Conservation (phyloP, 2,329 filamentous ascomycete species). For the Bipolaris cookei region DNA sequence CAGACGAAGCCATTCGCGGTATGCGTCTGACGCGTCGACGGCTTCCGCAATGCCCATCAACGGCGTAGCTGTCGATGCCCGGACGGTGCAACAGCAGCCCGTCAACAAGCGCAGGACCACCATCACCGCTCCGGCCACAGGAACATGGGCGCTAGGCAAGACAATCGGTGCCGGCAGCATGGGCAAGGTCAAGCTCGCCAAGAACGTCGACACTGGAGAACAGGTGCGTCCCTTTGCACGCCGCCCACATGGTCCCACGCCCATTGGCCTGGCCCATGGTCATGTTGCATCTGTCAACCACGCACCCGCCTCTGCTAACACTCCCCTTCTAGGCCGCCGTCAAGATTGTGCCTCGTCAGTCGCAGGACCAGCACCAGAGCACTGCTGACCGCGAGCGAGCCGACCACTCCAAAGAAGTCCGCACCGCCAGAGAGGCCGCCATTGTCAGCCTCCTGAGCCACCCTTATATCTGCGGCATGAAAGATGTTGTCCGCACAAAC, state of each 20-base stretch:
- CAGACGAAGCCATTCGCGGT: constrained; percentile 54
- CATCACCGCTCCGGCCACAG: constrained; percentile 81
- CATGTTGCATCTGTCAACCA: not conserved
- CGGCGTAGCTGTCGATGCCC: constrained; percentile 44
- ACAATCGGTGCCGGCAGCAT: constrained; percentile 97
- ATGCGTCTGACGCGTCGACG: constrained; percentile 54
- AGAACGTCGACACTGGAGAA: constrained; percentile 86
- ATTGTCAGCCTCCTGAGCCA: constrained; percentile 95
- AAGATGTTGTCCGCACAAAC: constrained; percentile 92
- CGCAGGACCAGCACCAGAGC: constrained; percentile 79
- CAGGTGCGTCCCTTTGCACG: constrained; percentile 65
- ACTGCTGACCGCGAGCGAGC: constrained; percentile 81
- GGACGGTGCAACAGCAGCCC: constrained; percentile 27
- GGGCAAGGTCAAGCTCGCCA: constrained; percentile 97
- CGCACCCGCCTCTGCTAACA: constrained; percentile 12
- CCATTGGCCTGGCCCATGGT: not conserved
- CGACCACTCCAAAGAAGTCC: constrained; percentile 94
- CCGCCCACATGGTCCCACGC: not conserved
- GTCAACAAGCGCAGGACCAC: constrained; percentile 68
- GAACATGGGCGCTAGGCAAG: constrained; percentile 94
- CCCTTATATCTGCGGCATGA: constrained; percentile 93
- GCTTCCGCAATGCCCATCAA: constrained; percentile 48
- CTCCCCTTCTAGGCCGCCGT: constrained; percentile 74
- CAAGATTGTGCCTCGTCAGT: constrained; percentile 93
- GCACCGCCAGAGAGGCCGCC: constrained; percentile 91